Percentiles rank a stretch among this genome's conserved stretches.
Evolutionary conservation across 2,329 filamentous ascomycete species (phyloP).

Genomic region (Exophiala phaeomuriformis): DNA sequence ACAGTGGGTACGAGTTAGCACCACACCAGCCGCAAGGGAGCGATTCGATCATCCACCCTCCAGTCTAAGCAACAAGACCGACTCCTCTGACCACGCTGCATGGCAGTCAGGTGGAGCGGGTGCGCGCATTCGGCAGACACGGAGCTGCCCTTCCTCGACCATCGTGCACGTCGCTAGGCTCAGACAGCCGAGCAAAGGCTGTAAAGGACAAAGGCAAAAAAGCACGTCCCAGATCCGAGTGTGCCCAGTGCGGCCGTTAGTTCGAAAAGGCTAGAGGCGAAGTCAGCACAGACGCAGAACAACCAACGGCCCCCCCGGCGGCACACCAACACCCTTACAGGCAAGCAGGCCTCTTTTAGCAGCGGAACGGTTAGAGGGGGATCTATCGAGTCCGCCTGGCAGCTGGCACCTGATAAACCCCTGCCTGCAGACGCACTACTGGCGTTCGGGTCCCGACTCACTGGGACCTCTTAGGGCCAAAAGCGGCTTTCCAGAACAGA

Average conservation of each 20-base stretch:
- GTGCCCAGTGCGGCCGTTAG: conserved; percentile 11
- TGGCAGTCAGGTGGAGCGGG: background rate
- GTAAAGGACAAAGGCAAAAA: background rate
- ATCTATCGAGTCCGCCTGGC: conserved; percentile 8
- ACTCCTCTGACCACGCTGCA: background rate
- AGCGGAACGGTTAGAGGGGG: background rate
- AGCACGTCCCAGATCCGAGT: background rate
- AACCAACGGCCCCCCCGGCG: background rate
- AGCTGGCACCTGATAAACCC: conserved; percentile 19
- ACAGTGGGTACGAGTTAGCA: background rate
- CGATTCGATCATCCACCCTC: background rate
- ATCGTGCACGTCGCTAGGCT: background rate
- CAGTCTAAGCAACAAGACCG: background rate
- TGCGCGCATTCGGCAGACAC: background rate
- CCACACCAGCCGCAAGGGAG: background rate
- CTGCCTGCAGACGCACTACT: conserved; percentile 15
- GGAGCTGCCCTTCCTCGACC: background rate
- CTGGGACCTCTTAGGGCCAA: conserved; percentile 11
- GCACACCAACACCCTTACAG: background rate
- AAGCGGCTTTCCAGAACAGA: conserved; percentile 18
- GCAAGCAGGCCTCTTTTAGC: background rate
- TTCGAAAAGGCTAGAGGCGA: background rate
- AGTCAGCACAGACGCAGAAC: conserved; percentile 1
- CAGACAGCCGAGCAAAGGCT: background rate
- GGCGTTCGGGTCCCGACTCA: conserved; percentile 16